phyloP scores from a whole-genome alignment of 2,329 filamentous ascomycete species.

The Neofusicoccum sp. region DNA sequence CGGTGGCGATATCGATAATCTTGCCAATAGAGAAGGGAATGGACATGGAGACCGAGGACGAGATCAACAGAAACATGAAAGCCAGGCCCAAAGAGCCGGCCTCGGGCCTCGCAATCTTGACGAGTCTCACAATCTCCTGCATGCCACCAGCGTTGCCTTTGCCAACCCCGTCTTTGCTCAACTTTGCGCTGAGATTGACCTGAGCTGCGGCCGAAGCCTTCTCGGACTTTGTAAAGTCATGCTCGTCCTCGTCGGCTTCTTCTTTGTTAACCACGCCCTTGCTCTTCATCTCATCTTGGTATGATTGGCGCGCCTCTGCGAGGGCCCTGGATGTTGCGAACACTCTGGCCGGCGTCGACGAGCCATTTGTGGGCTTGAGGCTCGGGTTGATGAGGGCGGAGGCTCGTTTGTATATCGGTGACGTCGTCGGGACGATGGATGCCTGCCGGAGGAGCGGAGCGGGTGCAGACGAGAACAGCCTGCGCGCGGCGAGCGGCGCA shows the following conservation, averaged over 20 bases:
- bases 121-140: slow-evolving; percentile 77
- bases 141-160: slow-evolving; percentile 55
- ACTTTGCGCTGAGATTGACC: slow-evolving; percentile 80
- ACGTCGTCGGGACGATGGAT: slow-evolving; percentile 8
- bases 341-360: background rate
- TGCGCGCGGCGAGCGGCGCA: background rate
- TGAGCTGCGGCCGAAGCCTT: slow-evolving; percentile 84
- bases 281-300: slow-evolving; percentile 40
- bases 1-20: slow-evolving; percentile 86
- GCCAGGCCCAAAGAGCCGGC: slow-evolving; percentile 74
- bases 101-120: slow-evolving; percentile 88
- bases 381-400: background rate
- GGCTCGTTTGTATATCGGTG: slow-evolving; percentile 1
- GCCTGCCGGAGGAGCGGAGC: slow-evolving; percentile 2
- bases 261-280: slow-evolving; percentile 35
- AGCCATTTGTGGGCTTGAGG: background rate
- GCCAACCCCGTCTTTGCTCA: slow-evolving; percentile 73
- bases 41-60: slow-evolving; percentile 90
- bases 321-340: slow-evolving; percentile 5
- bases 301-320: slow-evolving; percentile 29
- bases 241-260: slow-evolving; percentile 50
- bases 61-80: slow-evolving; percentile 81
- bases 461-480: background rate
- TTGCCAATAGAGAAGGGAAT: slow-evolving; percentile 96
- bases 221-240: slow-evolving; percentile 70